Base-by-base conservation (phyloP, 1,139 yeast genomes). In the Hanseniaspora uvarum region DNA sequence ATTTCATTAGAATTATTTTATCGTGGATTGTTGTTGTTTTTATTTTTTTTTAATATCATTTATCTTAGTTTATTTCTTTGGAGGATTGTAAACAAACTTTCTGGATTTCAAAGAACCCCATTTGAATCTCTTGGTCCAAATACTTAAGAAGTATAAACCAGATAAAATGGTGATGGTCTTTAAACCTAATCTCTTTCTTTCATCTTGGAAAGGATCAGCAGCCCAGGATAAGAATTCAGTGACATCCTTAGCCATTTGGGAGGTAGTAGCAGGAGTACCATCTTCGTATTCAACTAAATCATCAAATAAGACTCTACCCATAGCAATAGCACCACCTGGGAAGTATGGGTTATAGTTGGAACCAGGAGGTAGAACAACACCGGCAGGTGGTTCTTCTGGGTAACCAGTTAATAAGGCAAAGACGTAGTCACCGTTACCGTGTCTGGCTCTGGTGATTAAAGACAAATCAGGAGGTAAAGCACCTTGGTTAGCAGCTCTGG, bases 201-300 rank as follows among this genome's bases (percentile, higher is more conserved):
- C 96, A 67, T 92, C 99, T 67, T 86, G 96, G 77, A 92, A 98
- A 59, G 99, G 99, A 75, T 88, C 96, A 58, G 96, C 76, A 62
- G 96, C 88, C 98, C 98, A 92, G 79, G 89, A 86, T 72, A 92
- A 81, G 85, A 92, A 92, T 55, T 87, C 80, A 60, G 88, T 75
- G 56, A 92, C 98, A 72, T 92, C 98, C 79, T 92, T 92, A 65
- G 99, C 98, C 97, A 92, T 88, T 77, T 92, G 99, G 57, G 98
- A 84, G 61, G 98, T 83, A 56, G 97, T 82, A 57, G 98, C 97
- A 56, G 95, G 96, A 59, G 98, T 94, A 68, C 98, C 98, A 70
- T 92, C 98, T 70, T 92, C 98, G 73, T 83, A 92, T 77, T 92
- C 99, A 61, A 92, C 97, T 68, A 92, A 77, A 62, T 87, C 98